A percentile compares a stretch with the other conserved stretches of the same genome.
These are phyloP conservation scores for Coccomyxa subellipsoidea DNA, from an alignment of 163 green algal genomes.

Conservation along the genomic window DNA sequence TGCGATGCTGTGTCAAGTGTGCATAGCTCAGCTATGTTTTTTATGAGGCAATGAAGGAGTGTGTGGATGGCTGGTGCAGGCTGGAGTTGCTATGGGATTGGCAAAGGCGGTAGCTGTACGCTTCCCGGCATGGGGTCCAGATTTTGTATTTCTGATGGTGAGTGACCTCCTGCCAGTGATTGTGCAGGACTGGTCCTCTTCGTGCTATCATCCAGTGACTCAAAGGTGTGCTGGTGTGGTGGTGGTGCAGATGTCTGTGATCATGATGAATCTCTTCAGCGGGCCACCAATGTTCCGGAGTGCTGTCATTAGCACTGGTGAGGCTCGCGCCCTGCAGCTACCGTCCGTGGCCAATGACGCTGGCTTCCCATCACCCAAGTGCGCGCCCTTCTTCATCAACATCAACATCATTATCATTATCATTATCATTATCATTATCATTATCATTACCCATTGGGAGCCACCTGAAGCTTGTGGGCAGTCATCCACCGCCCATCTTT, in stretches of 20 bases:
- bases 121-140: slow-evolving; percentile 73
- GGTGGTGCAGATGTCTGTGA: slow-evolving; percentile 59
- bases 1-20: background rate
- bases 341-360: background rate
- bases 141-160: slow-evolving; percentile 74
- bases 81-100: slow-evolving; percentile 83
- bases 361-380: background rate
- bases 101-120: slow-evolving; percentile 58
- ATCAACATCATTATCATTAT: too few species aligned
- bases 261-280: slow-evolving; percentile 77
- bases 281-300: slow-evolving; percentile 72
- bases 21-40: background rate
- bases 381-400: background rate
- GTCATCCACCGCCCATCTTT: too few species aligned
- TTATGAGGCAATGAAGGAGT: background rate
- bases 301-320: slow-evolving; percentile 18
- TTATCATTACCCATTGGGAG: too few species aligned
- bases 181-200: too few species aligned
- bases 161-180: too few species aligned
- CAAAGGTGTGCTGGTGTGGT: too few species aligned
- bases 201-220: too few species aligned
- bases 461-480: too few species aligned
- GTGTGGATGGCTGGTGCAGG: slow-evolving; percentile 40
- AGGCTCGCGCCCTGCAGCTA: slow-evolving; percentile 14
- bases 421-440: too few species aligned